These are phyloP conservation scores for Mucor lusitanicus DNA, from an alignment of 371 early-diverging fungal genomes.

Conservation along the genomic window DNA sequence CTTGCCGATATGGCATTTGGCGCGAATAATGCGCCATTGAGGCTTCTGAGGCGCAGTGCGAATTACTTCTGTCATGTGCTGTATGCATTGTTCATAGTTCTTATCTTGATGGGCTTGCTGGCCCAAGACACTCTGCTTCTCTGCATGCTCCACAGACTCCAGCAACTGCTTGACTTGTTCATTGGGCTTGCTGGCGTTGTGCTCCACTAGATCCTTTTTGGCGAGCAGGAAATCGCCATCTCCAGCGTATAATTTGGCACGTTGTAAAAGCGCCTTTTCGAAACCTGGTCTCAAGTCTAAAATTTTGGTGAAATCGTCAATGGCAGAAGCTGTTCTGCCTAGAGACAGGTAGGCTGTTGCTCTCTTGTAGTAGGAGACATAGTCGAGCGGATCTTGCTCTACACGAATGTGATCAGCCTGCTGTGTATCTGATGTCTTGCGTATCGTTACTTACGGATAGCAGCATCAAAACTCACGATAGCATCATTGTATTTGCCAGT, in stretches of 20 bases:
- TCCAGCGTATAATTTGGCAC: conserved; percentile 74
- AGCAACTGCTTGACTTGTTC: conserved; percentile 6
- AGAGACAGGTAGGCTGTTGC: conserved; percentile 84
- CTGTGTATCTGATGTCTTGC: background rate
- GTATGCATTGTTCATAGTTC: conserved; percentile 66
- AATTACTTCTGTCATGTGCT: conserved; percentile 58
- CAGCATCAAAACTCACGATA: conserved; percentile 68
- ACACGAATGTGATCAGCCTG: conserved; percentile 2
- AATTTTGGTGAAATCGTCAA: conserved; percentile 78
- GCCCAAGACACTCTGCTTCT: conserved; percentile 37
- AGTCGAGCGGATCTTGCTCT: conserved; percentile 77
- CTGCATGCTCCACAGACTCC: conserved; percentile 47
- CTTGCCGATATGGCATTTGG: conserved; percentile 71
- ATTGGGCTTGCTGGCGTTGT: background rate
- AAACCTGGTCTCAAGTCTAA: conserved; percentile 82
- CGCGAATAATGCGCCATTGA: conserved; percentile 64
- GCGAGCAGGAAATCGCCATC: conserved; percentile 72
- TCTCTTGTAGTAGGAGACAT: conserved; percentile 80
- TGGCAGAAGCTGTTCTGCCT: conserved; percentile 70
- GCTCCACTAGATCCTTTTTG: conserved; percentile 44
- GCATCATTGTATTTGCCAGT: conserved; percentile 68
- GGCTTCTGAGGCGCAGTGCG: conserved; percentile 58
- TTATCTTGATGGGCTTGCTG: conserved; percentile 43
- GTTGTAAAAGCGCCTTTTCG: conserved; percentile 78
- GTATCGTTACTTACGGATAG: conserved; percentile 56